Evolutionary conservation across 225 moss, liverwort and hornwort genomes (phyloP), one percentile per base, ranked within the genome.

Genomic region (Sphagnum tenellum): DNA sequence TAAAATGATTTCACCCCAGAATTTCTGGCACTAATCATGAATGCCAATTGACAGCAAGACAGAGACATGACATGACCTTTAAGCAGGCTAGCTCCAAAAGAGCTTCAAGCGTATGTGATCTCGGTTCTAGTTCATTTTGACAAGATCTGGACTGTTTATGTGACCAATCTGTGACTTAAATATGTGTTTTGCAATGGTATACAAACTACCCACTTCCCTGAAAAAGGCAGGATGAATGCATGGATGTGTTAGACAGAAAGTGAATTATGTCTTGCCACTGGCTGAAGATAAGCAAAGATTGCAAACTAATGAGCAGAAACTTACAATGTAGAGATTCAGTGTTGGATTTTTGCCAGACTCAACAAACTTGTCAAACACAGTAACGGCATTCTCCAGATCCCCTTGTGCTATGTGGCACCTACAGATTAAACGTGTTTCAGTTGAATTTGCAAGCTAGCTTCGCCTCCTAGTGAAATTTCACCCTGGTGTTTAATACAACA

Each of bases 281-380:
- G 45, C 47, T 62, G 63, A n/a, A 67, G 48, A 47, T 53, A 62
- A 45, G 45, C 5, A 45, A 62, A 9, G n/a, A 12, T 29, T 29
- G 29, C 29, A 29, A 29, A 29, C 29, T 29, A 29, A 29, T 29
- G 45, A 59, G 29, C 9, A 45, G 4, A 46, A 7, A 65, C 81
- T 67, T 72, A 89, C 92, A 49, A 74, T 57, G 74, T 86, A 94
- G 12, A 94, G 75, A 55, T 76, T 74, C 59, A 94, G 72, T 3
- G 80, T 72, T 64, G 88, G 89, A 67, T n/a, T 76, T 65, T 70
- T 82, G 60, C 89, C 93, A 64, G 64, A 29, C 71, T 75, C 84
- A 50, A 82, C 46, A 52, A 72, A 82, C 12, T 70, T 78, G 54
- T 81, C 72, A 57, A 80, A 73, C 63, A 74, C 83, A 63, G 74